Evolutionary conservation across 331 rosid genomes (phyloP).

Genomic region (Pyrus hybrid): DNA sequence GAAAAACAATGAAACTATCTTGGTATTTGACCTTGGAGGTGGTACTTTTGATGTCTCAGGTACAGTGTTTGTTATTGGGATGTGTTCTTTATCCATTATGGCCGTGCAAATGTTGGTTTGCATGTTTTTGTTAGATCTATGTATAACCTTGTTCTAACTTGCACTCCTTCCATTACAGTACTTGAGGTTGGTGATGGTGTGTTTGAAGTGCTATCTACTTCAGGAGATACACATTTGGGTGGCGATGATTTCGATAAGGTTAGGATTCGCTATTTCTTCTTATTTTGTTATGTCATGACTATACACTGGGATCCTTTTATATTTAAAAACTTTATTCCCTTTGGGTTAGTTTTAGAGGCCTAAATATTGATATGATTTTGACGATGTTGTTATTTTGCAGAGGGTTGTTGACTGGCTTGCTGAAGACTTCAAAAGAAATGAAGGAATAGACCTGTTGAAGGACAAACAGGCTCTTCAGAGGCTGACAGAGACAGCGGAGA

Average conservation of each 20-base stretch:
- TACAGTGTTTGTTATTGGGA: neutral
- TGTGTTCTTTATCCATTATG: neutral
- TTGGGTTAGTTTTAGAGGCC: neutral
- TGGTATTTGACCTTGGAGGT: constrained; percentile 12
- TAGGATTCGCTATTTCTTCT: neutral
- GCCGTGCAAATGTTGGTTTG: neutral
- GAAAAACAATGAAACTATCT: constrained; percentile 30
- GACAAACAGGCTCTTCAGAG: constrained; percentile 39
- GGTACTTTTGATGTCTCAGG: constrained; percentile 31
- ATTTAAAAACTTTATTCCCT: neutral
- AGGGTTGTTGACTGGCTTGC: constrained; percentile 34
- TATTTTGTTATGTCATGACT: neutral
- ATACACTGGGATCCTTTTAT: neutral
- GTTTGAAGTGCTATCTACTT: constrained; percentile 33
- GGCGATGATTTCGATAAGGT: constrained; percentile 37
- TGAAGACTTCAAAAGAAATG: constrained; percentile 20
- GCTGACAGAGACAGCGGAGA: constrained; percentile 34
- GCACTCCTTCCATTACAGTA: neutral
- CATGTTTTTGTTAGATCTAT: neutral
- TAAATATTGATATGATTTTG: neutral
- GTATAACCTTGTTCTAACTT: neutral
- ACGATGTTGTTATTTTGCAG: constrained; percentile 1
- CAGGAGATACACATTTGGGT: constrained; percentile 28
- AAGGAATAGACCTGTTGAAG: constrained; percentile 32
- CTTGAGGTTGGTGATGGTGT: constrained; percentile 36